These are phyloP conservation scores for Fusarium domesticum DNA, from an alignment of 2,329 filamentous ascomycete species.

Conservation along the genomic window DNA sequence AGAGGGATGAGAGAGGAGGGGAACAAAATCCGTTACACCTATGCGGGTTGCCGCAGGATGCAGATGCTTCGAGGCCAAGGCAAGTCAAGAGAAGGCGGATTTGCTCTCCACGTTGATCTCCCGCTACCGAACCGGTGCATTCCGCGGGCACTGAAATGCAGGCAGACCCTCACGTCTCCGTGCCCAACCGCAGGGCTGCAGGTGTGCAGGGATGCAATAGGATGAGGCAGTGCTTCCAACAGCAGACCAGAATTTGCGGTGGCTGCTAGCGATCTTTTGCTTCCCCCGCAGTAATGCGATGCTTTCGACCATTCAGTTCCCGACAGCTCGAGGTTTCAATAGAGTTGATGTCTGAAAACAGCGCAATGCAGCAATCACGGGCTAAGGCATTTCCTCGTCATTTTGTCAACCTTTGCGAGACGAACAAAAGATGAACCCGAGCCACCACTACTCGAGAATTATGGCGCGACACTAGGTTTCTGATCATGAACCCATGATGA, in stretches of 20 bases:
- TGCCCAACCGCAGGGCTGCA: conserved; percentile 10
- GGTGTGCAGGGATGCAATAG: conserved; percentile 19
- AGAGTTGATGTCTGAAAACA: too few species aligned
- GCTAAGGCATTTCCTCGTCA: background rate
- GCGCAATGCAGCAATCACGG: too few species aligned
- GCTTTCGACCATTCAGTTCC: too few species aligned
- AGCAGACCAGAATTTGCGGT: conserved; percentile 11
- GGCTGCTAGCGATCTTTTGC: too few species aligned
- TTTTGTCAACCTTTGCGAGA: background rate
- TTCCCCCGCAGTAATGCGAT: too few species aligned
- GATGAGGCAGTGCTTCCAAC: conserved; percentile 19
- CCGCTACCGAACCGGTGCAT: conserved; percentile 23
- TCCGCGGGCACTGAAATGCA: conserved; percentile 17
- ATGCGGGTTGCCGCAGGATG: conserved; percentile 18
- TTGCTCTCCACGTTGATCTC: conserved; percentile 20
- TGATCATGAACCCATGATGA: conserved; percentile 18
- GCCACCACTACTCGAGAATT: too few species aligned
- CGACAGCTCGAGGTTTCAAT: too few species aligned
- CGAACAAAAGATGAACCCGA: too few species aligned
- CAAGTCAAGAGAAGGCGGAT: conserved; percentile 20
- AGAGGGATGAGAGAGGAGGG: conserved; percentile 15
- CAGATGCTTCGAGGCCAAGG: conserved; percentile 20
- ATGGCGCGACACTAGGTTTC: conserved; percentile 13
- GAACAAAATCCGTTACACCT: conserved; percentile 14
- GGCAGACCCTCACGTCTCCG: conserved; percentile 8